Evolutionary conservation across 2,329 filamentous ascomycete species (phyloP).

Genomic region (Coniochaeta sp.): DNA sequence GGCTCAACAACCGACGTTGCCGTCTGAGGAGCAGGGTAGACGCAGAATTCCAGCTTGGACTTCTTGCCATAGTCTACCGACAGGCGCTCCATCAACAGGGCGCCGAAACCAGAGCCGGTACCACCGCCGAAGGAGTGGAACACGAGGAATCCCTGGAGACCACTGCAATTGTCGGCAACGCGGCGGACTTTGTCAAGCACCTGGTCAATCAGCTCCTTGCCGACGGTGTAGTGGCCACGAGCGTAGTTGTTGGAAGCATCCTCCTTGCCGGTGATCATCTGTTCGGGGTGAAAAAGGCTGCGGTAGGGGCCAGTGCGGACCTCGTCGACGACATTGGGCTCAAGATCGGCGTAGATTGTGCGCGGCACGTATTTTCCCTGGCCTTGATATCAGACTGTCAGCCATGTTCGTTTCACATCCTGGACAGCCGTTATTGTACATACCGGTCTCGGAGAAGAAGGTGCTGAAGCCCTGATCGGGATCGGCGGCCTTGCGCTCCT

Average conservation of each 20-base stretch:
- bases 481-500: conserved; percentile 90
- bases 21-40: conserved; percentile 96
- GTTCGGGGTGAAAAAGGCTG: conserved; percentile 95
- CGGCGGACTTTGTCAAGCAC: conserved; percentile 97
- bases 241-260: conserved; percentile 99
- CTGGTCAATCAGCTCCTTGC: conserved; percentile 98
- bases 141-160: conserved; percentile 97
- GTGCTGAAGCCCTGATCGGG: conserved; percentile 98
- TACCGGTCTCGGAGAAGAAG: conserved; percentile 99
- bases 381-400: conserved; percentile 43
- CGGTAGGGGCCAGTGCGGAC: conserved; percentile 97
- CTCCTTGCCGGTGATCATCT: conserved; percentile 99
- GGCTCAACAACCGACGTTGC: conserved; percentile 97
- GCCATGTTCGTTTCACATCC: background rate
- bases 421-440: conserved; percentile 5
- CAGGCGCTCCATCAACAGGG: conserved; percentile 96
- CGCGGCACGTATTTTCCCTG: conserved; percentile 98
- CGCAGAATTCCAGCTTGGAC: conserved; percentile 99
- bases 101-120: conserved; percentile 97
- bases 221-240: conserved; percentile 98
- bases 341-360: conserved; percentile 99
- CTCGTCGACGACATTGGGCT: conserved; percentile 99
- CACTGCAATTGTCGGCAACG: conserved; percentile 95
- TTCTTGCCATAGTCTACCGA: conserved; percentile 99
- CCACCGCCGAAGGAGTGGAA: conserved; percentile 99